These are phyloP conservation scores for Phylloporus scabripes DNA, from an alignment of 768 basidiomycete genomes.

Conservation along the genomic window DNA sequence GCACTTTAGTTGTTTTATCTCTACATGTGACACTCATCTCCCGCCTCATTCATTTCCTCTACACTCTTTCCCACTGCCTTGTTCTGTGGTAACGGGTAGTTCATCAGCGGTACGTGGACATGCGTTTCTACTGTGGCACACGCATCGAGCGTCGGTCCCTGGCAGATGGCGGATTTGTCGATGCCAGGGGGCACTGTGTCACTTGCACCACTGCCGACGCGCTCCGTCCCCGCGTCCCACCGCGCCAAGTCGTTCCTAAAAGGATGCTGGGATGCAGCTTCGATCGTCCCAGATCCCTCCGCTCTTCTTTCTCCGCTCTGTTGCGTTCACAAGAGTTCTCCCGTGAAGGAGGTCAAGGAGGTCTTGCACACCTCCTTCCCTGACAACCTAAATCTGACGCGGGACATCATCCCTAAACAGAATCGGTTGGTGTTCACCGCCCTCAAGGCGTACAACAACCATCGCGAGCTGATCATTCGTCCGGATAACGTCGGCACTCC, in stretches of 20 bases:
- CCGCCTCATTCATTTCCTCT: no score
- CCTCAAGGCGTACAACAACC: conserved; percentile 32
- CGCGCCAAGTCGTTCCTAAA: conserved; percentile 27
- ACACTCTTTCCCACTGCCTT: no score
- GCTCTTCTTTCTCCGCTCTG: conserved; percentile 17
- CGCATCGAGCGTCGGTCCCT: neutral
- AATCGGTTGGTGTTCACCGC: conserved; percentile 36
- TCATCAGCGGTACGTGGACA: conserved; percentile 14
- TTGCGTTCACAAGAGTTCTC: conserved; percentile 18
- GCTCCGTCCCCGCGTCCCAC: conserved; percentile 15
- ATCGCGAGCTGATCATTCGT: conserved; percentile 36
- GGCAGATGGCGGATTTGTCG: conserved; percentile 6
- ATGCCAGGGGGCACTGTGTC: neutral
- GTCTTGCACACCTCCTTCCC: conserved; percentile 29
- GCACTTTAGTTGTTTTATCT: no score
- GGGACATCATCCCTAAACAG: conserved; percentile 25
- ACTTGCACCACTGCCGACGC: neutral
- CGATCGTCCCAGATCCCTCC: conserved; percentile 17
- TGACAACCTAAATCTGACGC: conserved; percentile 8
- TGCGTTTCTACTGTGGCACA: neutral
- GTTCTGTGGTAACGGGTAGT: no score
- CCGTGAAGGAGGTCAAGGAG: conserved; percentile 12
- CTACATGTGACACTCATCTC: no score
- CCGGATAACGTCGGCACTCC: conserved; percentile 44
- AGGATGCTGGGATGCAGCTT: conserved; percentile 24